Base-by-base conservation (phyloP, 1,284 basidiomycete genomes). In the Trichosporon ovoides region DNA sequence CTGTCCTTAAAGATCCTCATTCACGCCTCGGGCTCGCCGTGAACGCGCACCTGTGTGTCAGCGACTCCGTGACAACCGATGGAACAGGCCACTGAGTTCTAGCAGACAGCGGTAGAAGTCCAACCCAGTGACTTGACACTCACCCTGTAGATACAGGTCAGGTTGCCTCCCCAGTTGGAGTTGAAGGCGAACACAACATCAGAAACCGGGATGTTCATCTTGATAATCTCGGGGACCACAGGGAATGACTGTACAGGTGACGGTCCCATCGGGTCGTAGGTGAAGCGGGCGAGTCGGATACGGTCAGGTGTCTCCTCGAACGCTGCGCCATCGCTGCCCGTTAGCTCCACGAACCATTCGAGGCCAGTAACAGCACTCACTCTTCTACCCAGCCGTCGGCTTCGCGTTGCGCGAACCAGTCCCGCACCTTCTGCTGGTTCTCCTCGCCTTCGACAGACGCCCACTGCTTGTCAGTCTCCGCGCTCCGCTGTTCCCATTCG, bases 71-170 rank as follows among this genome's bases (percentile, higher is more conserved):
- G n/a, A n/a, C n/a, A 67, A 61, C 65, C 68, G 31, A n/a, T 34
- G 36, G 14, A 34, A 36, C 19, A 53, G 37, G 4, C 7, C 33
- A 10, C 33, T n/a, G n/a, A n/a, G n/a, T n/a, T n/a, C n/a, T n/a
- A n/a, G n/a, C n/a, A n/a, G n/a, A n/a, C n/a, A n/a, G n/a, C n/a
- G n/a, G n/a, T n/a, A 18, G 10, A 28, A 72, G n/a, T n/a, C n/a
- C n/a, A n/a, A n/a, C n/a, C n/a, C 28, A 31, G 9, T 31, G n/a
- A n/a, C n/a, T n/a, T n/a, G n/a, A n/a, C n/a, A 9, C 77, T 67
- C 53, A 98, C 82, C 53, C 94, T 84, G 76, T 98, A 98, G 36
- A 98, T 73, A 76, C 94, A 98, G 0, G 94, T 97, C 70, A 84
- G 89, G 61, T 87, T 85, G 69, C 83, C 83, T 28, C 94, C 95